Base-by-base conservation (phyloP, 192 early-diverging fungal species). In the Mortierella claussenii region DNA sequence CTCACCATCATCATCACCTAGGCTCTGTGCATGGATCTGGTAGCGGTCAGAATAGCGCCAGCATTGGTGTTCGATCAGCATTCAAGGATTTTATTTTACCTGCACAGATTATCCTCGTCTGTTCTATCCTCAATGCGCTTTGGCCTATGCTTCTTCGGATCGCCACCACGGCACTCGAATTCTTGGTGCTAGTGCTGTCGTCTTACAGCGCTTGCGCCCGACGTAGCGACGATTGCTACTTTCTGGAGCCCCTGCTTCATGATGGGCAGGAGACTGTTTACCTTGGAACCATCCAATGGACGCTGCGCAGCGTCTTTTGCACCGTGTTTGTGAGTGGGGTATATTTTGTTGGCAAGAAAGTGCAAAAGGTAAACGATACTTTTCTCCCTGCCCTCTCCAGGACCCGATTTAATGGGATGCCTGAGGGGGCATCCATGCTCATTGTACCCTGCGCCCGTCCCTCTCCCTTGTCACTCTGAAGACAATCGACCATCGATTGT, bases 31-130 rank as follows among this genome's bases (percentile, higher is more conserved):
- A 75, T 33, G 49, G 56, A 8, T 54, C 70, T 21, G 63, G 62
- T 23, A 54, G 44, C 30, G 44, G 56, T 20, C 55, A 75, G 27
- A 58, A 44, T 13, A 75, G 70, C 24, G 51, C 70, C 21, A 75
- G 62, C 24, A 52, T 75, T 32, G 70, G 70, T 12, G 70, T 75
- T 26, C 70, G 70, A 63, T 75, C 70, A 13, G 70, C 70, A n/a
- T 75, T 75, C 49, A 65, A 66, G 44, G 70, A 75, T 56, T 75
- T 75, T 65, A 56, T 66, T 7, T 53, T 75, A 20, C 70, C 63
- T 4, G 70, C 70, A 9, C 70, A 75, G 57, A 75, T 75, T 56
- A 75, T 75, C 33, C 63, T 75, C 18, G 49, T 65, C 15, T 75
- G 63, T 47, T 75, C 70, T 18, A 66, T 75, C 36, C 55, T 75